A percentile compares a stretch with the other conserved stretches of the same genome.
phyloP scores from a whole-genome alignment of 495 filamentous ascomycete genomes.

The Neurospora cerealis region DNA sequence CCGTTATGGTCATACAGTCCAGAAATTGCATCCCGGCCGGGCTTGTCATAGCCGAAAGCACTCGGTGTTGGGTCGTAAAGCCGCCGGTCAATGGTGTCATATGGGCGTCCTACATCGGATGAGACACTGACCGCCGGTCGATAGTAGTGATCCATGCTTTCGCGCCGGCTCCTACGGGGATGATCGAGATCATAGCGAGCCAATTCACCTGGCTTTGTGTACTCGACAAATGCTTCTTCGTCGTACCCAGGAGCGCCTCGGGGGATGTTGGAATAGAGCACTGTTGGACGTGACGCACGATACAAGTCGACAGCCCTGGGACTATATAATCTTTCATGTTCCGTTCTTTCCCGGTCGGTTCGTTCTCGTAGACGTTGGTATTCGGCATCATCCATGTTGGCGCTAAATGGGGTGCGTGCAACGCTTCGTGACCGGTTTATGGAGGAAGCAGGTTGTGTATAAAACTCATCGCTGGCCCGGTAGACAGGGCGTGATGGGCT shows the following conservation, averaged over 20 bases:
- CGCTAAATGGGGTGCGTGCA: constrained; percentile 19
- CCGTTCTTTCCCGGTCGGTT: constrained; percentile 31
- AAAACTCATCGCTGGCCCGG: constrained; percentile 42
- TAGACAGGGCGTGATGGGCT: constrained; percentile 41
- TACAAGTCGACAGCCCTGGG: constrained; percentile 26
- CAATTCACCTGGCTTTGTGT: constrained; percentile 60
- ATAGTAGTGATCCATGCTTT: constrained; percentile 47
- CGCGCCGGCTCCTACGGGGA: constrained; percentile 33
- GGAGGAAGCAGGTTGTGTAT: constrained; percentile 41
- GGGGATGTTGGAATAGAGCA: constrained; percentile 23
- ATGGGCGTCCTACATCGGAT: constrained; percentile 43
- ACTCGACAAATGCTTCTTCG: constrained; percentile 55
- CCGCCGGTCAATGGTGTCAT: constrained; percentile 25
- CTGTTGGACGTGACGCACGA: constrained; percentile 24
- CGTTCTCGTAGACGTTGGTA: constrained; percentile 33
- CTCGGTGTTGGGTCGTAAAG: constrained; percentile 50
- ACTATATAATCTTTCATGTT: constrained; percentile 25
- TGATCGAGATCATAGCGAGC: constrained; percentile 54
- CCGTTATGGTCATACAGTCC: constrained; percentile 36
- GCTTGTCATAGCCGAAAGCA: constrained; percentile 52
- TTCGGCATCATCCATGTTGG: constrained; percentile 33
- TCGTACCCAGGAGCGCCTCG: constrained; percentile 46
- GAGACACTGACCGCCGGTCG: constrained; percentile 55
- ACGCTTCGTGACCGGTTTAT: constrained; percentile 25
- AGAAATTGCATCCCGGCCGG: constrained; percentile 29